Conservation (phyloP, 164 flowering plant genomes). For the Paratinospora sagittata region DNA sequence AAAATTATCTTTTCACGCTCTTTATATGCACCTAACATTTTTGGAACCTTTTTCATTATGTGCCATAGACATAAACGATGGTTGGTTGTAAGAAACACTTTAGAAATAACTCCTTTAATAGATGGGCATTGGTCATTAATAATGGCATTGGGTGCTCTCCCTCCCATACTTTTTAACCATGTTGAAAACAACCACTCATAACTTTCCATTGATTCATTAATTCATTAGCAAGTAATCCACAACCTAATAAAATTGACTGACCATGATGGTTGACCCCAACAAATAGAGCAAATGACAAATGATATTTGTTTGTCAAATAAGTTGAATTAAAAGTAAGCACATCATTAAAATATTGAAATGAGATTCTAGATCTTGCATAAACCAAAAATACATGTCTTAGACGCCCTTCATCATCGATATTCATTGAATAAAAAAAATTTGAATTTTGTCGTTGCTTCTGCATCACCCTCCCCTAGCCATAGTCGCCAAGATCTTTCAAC, state of each 20-base stretch:
- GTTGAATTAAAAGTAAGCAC: too few relatives aligned
- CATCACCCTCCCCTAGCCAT: too few relatives aligned
- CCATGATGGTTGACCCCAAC: conserved; percentile 79
- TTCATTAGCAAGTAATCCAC: conserved; percentile 63
- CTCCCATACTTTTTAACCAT: conserved; percentile 46
- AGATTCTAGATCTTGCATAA: too few relatives aligned
- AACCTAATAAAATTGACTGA: too few relatives aligned
- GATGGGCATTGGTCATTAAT: conserved; percentile 45
- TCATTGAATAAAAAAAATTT: too few relatives aligned
- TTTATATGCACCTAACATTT: conserved; percentile 37
- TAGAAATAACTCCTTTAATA: conserved; percentile 39
- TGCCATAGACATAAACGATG: conserved; percentile 68
- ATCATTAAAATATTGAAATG: too few relatives aligned
- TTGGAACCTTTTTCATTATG: conserved; percentile 44
- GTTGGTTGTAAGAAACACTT: conserved; percentile 51
- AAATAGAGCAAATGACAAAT: too few relatives aligned
- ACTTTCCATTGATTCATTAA: conserved; percentile 44
- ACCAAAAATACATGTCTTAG: too few relatives aligned
- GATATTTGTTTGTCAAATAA: too few relatives aligned
- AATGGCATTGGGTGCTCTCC: conserved; percentile 48
- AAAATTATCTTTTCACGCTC: conserved; percentile 41
- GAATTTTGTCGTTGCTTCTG: too few relatives aligned
- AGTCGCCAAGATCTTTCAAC: too few relatives aligned
- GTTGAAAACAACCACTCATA: conserved; percentile 57
- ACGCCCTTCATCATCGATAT: too few relatives aligned